Percentiles rank a stretch among this genome's conserved stretches.
Evolutionary conservation across 441 rosid species (phyloP).

Genomic region (Francoa sonchifolia): DNA sequence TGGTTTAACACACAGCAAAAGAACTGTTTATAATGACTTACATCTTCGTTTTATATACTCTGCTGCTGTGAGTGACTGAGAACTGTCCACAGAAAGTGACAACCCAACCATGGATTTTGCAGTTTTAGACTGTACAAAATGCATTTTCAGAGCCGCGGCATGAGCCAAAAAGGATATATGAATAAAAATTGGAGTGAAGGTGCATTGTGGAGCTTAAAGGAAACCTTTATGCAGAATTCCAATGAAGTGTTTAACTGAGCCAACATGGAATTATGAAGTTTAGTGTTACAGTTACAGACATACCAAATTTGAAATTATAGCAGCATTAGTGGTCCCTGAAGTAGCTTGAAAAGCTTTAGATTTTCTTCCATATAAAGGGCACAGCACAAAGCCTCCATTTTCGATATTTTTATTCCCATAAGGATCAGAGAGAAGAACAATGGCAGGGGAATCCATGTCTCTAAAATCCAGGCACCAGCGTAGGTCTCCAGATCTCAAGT

Average conservation of each 20-base stretch:
- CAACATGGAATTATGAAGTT: conserved; percentile 1
- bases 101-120: conserved; percentile 85
- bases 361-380: conserved; percentile 91
- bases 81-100: conserved; percentile 58
- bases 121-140: conserved; percentile 67
- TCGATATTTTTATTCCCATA: conserved; percentile 58
- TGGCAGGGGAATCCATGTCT: conserved; percentile 91
- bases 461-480: conserved; percentile 98
- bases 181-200: too few species aligned
- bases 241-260: neutral
- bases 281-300: conserved; percentile 15
- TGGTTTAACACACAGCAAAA: conserved; percentile 1
- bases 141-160: conserved; percentile 1
- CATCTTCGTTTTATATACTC: conserved; percentile 83
- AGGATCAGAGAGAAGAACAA: conserved; percentile 63
- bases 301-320: conserved; percentile 79
- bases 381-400: conserved; percentile 71
- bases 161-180: too few species aligned
- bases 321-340: conserved; percentile 81
- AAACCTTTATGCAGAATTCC: too few species aligned
- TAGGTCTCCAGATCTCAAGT: conserved; percentile 64
- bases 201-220: too few species aligned
- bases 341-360: conserved; percentile 99
- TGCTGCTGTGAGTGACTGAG: conserved; percentile 47
- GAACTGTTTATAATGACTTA: conserved; percentile 19